Conservation (phyloP, 2,329 filamentous ascomycete genomes). For the Akanthomyces lecanii region DNA sequence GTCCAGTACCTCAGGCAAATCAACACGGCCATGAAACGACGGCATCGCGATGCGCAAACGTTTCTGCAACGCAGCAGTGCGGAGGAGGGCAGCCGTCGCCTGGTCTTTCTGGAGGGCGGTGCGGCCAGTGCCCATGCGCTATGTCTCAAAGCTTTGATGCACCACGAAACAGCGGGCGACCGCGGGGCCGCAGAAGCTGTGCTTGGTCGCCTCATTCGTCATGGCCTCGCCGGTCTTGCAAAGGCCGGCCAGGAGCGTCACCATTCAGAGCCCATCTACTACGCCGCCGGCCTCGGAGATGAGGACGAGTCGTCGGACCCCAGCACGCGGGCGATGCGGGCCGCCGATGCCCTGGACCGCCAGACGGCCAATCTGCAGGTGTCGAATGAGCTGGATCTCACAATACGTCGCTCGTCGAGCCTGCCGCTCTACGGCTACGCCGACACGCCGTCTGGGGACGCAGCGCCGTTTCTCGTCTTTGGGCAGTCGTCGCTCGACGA, state of each 20-base stretch:
- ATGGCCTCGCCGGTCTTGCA: constrained; percentile 41
- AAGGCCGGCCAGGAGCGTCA: constrained; percentile 14
- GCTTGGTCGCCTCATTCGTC: constrained; percentile 47
- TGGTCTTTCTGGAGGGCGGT: constrained; percentile 60
- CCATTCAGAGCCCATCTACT: background rate
- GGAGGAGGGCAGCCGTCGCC: constrained; percentile 38
- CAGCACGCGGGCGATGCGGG: constrained; percentile 52
- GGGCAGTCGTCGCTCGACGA: constrained; percentile 27
- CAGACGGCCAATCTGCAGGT: constrained; percentile 53
- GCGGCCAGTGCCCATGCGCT: constrained; percentile 49
- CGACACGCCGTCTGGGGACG: constrained; percentile 38
- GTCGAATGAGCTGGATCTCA: constrained; percentile 45
- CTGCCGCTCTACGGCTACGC: constrained; percentile 44
- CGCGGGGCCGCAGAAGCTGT: constrained; percentile 45
- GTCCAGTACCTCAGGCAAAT: constrained; percentile 43
- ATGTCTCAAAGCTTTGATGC: constrained; percentile 52
- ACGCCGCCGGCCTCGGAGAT: background rate
- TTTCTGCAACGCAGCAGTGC: constrained; percentile 48
- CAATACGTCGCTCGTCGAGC: constrained; percentile 43
- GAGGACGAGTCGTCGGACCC: constrained; percentile 35
- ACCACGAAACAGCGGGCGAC: constrained; percentile 48
- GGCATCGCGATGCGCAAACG: constrained; percentile 44
- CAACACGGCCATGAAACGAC: constrained; percentile 45
- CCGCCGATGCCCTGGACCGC: constrained; percentile 54
- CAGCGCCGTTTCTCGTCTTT: constrained; percentile 47